Conservation (phyloP, 768 basidiomycete species). For the Boletus rubescentipes region DNA sequence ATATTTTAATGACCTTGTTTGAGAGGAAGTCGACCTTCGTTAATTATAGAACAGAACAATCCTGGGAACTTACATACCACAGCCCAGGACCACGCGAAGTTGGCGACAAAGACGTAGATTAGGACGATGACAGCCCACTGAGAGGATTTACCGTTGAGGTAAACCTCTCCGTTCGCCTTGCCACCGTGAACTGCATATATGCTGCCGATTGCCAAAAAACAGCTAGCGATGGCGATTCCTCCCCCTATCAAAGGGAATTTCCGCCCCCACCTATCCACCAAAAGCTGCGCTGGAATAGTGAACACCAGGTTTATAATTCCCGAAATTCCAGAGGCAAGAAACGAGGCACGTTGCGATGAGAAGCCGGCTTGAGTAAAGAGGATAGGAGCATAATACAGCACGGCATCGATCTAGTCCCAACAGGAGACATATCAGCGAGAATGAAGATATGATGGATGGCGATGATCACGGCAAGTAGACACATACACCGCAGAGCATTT, state of each 20-base stretch:
- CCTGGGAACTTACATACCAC: constrained; percentile 25
- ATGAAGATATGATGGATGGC: not conserved
- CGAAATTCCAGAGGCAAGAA: constrained; percentile 50
- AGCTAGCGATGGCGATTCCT: constrained; percentile 38
- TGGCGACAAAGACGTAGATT: constrained; percentile 48
- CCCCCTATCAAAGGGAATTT: constrained; percentile 41
- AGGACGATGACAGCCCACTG: constrained; percentile 43
- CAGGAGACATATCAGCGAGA: not conserved
- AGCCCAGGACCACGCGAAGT: constrained; percentile 45
- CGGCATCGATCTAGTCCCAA: constrained; percentile 26
- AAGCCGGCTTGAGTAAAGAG: constrained; percentile 53
- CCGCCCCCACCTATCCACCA: constrained; percentile 40
- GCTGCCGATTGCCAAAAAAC: constrained; percentile 43
- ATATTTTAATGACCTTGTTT: constrained; percentile 36
- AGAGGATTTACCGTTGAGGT: constrained; percentile 20
- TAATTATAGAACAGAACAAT: not conserved
- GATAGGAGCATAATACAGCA: constrained; percentile 43
- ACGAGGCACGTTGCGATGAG: constrained; percentile 44
- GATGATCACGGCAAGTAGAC: not conserved
- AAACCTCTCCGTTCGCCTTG: constrained; percentile 23
- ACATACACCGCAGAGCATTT: constrained; percentile 37
- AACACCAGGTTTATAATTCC: constrained; percentile 44
- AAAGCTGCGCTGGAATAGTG: constrained; percentile 39
- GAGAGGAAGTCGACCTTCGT: not conserved
- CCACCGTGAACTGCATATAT: constrained; percentile 44